phyloP scores from a whole-genome alignment of 2,329 filamentous ascomycete genomes.

The Alternaria novae-zelandiae region DNA sequence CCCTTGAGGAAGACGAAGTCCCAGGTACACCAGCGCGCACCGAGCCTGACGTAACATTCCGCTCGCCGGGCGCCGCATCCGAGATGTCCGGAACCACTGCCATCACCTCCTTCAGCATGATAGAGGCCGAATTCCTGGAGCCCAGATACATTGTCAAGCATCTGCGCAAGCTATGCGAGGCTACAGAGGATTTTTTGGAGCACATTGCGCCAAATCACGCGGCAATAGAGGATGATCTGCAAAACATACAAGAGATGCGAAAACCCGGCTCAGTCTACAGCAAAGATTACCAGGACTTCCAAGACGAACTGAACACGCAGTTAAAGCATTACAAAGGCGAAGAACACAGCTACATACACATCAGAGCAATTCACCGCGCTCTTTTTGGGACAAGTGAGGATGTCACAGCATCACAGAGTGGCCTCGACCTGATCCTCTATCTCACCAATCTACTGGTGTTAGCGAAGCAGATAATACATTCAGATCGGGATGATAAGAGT shows the following conservation, averaged over 20 bases:
- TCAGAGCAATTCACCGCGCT: slow-evolving; percentile 46
- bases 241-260: slow-evolving; percentile 37
- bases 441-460: slow-evolving; percentile 54
- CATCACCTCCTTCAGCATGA: slow-evolving; percentile 54
- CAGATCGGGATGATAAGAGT: slow-evolving; percentile 34
- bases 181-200: slow-evolving; percentile 36
- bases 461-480: slow-evolving; percentile 46
- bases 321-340: slow-evolving; percentile 46
- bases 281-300: slow-evolving; percentile 47
- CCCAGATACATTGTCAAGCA: slow-evolving; percentile 50
- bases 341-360: slow-evolving; percentile 52
- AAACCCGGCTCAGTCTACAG: slow-evolving; percentile 48
- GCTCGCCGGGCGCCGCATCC: slow-evolving; percentile 49
- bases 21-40: slow-evolving; percentile 32
- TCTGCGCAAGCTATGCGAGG: slow-evolving; percentile 47
- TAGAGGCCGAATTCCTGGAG: slow-evolving; percentile 52
- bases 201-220: slow-evolving; percentile 40
- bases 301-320: slow-evolving; percentile 43
- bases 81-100: slow-evolving; percentile 56
- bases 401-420: slow-evolving; percentile 24
- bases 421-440: slow-evolving; percentile 52
- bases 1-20: slow-evolving; percentile 19
- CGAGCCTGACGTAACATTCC: slow-evolving; percentile 18
- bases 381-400: slow-evolving; percentile 44
- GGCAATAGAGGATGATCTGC: slow-evolving; percentile 22